Evolutionary conservation across 2,329 filamentous ascomycete species (phyloP), one percentile per base, ranked within the genome.

Genomic region (Myriosclerotinia scirpicola): DNA sequence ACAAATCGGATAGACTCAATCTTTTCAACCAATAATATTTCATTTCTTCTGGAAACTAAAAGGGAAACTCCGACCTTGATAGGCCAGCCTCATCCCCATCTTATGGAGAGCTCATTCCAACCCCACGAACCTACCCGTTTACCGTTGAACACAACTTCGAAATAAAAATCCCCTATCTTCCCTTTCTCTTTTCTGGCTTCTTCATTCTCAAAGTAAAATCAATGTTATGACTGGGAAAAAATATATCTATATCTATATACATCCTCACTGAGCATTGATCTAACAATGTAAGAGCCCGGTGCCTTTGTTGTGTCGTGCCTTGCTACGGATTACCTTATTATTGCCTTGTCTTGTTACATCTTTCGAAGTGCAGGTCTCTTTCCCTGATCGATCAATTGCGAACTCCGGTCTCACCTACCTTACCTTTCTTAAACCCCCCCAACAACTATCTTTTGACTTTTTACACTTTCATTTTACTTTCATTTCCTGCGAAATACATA

Each of bases 201-300:
- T 48, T 22, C 12, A 11, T 34, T 34, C 30, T 34, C 30, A 42
- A 26, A 60, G 2, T 12, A 38, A 26, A 50, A 11, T 60, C 44
- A 8, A 60, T 36, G 30, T 36, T 50, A 36, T 34, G 30, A 26
- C 20, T 48, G 54, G n/a, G 40, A 55, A 26, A 7, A 42, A 42
- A n/a, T n/a, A n/a, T n/a, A n/a, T n/a, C n/a, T 26, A 55, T 22
- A 38, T 22, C 36, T 22, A 20, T 17, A 22, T 30, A 34, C 30
- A 34, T 6, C 6, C 60, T 54, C 38, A 44, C 17, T 36, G 8
- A 54, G 20, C 38, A 22, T 64, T 52, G 11, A 60, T 40, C 54
- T 65, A 68, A 72, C 69, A 67, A 75, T 75, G 73, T 75, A 70
- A 74, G 69, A 69, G 73, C 69, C 69, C 66, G 68, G 73, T 65